Percentiles rank a stretch among this genome's conserved stretches.
phyloP scores from a whole-genome alignment of 2,329 filamentous ascomycete genomes.

The Colletotrichum tanaceti region DNA sequence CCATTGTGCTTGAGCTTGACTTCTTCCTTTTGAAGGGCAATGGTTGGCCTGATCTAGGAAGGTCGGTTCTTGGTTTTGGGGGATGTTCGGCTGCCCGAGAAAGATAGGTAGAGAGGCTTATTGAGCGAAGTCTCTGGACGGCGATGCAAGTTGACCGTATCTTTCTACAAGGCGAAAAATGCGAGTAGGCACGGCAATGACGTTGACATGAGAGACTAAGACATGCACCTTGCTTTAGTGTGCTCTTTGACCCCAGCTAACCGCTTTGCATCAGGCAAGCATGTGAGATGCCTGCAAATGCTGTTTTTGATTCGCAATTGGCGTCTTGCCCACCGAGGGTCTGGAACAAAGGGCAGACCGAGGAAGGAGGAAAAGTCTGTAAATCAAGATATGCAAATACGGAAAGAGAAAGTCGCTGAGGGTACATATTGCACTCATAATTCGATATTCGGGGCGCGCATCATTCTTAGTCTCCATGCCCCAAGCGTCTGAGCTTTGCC shows the following conservation, averaged over 20 bases:
- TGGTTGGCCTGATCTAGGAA: not conserved
- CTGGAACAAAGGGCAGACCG: too few relatives aligned
- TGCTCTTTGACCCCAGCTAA: slow-evolving; percentile 9
- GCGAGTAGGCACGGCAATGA: slow-evolving; percentile 24
- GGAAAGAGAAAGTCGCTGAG: not conserved
- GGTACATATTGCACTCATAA: not conserved
- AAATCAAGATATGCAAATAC: not conserved
- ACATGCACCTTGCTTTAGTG: slow-evolving; percentile 8
- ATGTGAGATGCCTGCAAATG: slow-evolving; percentile 17
- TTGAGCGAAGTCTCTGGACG: too few relatives aligned
- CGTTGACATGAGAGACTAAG: slow-evolving; percentile 38
- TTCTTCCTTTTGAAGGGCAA: not conserved
- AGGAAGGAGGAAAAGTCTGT: not conserved
- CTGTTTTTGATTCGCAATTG: not conserved
- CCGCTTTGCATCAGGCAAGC: not conserved
- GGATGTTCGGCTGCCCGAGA: not conserved
- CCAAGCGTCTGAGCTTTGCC: too few relatives aligned
- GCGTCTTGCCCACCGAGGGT: not conserved
- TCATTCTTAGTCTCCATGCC: too few relatives aligned
- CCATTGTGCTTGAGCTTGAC: slow-evolving; percentile 54
- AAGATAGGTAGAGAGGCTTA: not conserved
- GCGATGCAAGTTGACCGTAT: not conserved
- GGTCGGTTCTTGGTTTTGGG: not conserved
- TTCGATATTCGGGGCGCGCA: not conserved
- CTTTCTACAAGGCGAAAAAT: slow-evolving; percentile 15